phyloP scores from a whole-genome alignment of 139 green algal species.

The Closterium sp. region DNA sequence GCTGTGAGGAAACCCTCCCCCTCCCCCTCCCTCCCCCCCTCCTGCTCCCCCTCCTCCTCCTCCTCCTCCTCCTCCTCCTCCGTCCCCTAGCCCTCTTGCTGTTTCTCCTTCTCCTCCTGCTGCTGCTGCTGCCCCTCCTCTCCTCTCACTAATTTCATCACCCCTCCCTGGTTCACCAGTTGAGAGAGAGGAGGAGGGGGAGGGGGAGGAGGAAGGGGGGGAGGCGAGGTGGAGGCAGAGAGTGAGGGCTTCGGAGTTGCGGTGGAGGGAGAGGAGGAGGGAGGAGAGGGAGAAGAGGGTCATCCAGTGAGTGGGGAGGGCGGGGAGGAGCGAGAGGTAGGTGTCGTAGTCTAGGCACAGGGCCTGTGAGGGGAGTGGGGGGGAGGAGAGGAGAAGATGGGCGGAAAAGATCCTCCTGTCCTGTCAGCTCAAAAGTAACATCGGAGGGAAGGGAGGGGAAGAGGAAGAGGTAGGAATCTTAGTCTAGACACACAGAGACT shows the following conservation, averaged over 20 bases:
- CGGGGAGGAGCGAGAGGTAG: no score
- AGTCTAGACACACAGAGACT: neutral
- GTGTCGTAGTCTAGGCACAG: no score
- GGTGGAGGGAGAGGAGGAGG: slow-evolving; percentile 72
- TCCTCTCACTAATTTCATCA: no score
- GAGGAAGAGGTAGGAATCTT: neutral
- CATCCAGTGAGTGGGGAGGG: slow-evolving; percentile 56
- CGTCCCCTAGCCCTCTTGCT: neutral
- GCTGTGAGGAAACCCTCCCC: neutral
- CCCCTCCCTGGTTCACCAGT: neutral
- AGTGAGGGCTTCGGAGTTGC: slow-evolving; percentile 76
- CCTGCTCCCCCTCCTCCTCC: no score
- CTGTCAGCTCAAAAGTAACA: no score
- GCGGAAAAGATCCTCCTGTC: no score
- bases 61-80: neutral
- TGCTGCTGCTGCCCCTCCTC: neutral
- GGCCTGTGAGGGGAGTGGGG: no score
- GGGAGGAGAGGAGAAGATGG: no score
- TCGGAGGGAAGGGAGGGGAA: neutral
- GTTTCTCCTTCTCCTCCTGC: neutral
- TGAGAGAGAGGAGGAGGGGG: neutral
- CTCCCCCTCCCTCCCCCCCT: neutral
- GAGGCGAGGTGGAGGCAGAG: slow-evolving; percentile 37
- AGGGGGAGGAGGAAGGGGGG: neutral
- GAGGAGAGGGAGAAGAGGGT: slow-evolving; percentile 74